Base-by-base conservation (phyloP, 2,329 filamentous ascomycete genomes). In the Calonectria henricotiae region DNA sequence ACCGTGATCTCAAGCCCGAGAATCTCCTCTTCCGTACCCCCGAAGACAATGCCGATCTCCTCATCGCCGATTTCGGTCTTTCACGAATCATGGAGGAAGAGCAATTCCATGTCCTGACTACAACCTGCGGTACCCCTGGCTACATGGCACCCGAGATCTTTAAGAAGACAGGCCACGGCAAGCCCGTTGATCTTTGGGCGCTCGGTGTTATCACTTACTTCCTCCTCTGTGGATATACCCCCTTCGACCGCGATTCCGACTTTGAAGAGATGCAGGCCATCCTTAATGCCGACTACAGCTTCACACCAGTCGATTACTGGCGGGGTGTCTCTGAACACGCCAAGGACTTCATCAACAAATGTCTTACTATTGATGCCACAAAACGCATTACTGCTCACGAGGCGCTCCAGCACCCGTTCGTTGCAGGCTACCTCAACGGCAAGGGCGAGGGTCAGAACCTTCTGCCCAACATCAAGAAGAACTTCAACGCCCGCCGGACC, bases 61-160 rank as follows among this genome's bases (percentile, higher is more conserved):
- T 99, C 69, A 99, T 99, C 81, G 96, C 96, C 72, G 96, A 99
- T 82, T 99, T 99, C 82, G 96, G 96, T 11, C 87, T 99, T 61
- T 96, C 93, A 30, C 91, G 96, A 69, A 98, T 99, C 84, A 98
- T 99, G 96, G 96, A 99, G 80, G 96, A 98, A 84, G 95, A 98
- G 83, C 94, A 98, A 81, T 98, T 98, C 83, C 96, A 98, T 81
- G 96, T 98, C 35, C 86, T 99, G 72, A 99, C 96, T 12, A 99
- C 96, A 0, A 99, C 96, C 1, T 99, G 96, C 81, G 96, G 96
- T 70, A 99, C 96, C 1, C 96, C 96, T 4, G 96, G 96, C 60
- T 99, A 99, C 84, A 99, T 99, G 96, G 96, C 96, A 2, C 96
- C 96, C 25, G 96, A 99, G 82, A 99, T 99, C 79, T 99, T 99